These are phyloP conservation scores for Naematelia encephala DNA, from an alignment of 768 basidiomycete species.

Conservation along the genomic window DNA sequence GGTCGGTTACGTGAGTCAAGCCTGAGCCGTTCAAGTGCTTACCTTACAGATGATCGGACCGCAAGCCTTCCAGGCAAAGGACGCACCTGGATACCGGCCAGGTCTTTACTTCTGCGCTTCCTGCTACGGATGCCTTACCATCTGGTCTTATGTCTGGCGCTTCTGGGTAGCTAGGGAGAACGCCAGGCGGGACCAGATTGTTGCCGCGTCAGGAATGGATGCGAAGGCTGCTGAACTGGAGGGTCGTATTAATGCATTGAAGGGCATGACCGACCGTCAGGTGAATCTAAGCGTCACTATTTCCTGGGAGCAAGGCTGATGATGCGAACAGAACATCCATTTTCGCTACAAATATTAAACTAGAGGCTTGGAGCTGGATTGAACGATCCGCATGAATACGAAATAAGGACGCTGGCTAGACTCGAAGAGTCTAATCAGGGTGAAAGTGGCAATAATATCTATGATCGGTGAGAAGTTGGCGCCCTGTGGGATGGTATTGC, in stretches of 20 bases:
- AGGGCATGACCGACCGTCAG: not conserved
- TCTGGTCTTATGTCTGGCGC: not conserved
- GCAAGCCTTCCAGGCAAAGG: not conserved
- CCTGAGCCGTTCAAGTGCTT: not conserved
- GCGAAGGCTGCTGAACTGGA: not conserved
- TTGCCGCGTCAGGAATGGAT: not conserved
- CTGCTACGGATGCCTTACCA: not conserved
- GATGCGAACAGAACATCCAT: not conserved
- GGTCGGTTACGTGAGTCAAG: not conserved
- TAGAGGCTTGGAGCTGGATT: not conserved
- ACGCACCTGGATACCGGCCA: not conserved
- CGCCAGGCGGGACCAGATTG: not conserved
- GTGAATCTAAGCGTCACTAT: not conserved
- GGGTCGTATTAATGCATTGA: not conserved
- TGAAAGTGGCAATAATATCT: no score
- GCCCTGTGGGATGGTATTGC: no score
- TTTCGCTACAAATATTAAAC: not conserved
- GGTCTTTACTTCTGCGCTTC: not conserved
- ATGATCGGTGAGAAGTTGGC: no score
- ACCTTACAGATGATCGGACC: not conserved
- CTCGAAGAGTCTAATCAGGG: not conserved
- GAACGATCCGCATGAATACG: not conserved
- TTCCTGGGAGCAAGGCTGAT: not conserved
- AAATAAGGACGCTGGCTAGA: not conserved
- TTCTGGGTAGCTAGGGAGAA: not conserved